A percentile compares a stretch with the other conserved stretches of the same genome.
Conservation (phyloP, 345 rosid species). For the Lumnitzera racemosa region DNA sequence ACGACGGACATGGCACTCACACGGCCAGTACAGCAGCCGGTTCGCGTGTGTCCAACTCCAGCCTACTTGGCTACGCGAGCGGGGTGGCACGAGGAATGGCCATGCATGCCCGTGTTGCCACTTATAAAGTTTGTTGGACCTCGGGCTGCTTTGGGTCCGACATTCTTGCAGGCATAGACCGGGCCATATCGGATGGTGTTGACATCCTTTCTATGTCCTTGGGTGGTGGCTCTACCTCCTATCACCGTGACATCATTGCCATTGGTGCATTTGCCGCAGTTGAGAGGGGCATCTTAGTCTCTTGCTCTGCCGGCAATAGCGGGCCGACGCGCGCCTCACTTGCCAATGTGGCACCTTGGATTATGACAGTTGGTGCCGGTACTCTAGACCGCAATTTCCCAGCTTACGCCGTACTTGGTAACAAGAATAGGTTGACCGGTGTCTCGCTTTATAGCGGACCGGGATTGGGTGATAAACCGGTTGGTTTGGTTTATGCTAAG, state of each 20-base stretch:
- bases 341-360: constrained; percentile 92
- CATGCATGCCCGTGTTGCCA: constrained; percentile 52
- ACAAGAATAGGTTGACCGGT: constrained; percentile 35
- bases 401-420: constrained; percentile 56
- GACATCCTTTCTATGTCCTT: constrained; percentile 83
- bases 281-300: constrained; percentile 77
- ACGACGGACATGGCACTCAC: constrained; percentile 86
- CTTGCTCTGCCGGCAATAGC: constrained; percentile 77
- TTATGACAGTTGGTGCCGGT: constrained; percentile 88
- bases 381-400: constrained; percentile 82
- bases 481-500: constrained; percentile 46
- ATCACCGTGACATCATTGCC: constrained; percentile 56
- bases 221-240: constrained; percentile 67
- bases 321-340: constrained; percentile 54
- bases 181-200: constrained; percentile 72
- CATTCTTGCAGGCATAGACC: constrained; percentile 77
- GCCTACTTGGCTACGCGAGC: constrained; percentile 73
- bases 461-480: constrained; percentile 47
- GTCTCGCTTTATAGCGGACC: constrained; percentile 71
- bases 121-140: constrained; percentile 83
- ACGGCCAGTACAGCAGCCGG: constrained; percentile 82
- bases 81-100: constrained; percentile 90
- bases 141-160: constrained; percentile 72
- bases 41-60: constrained; percentile 52
- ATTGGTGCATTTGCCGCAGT: constrained; percentile 64